Evolutionary conservation across 495 filamentous ascomycete genomes (phyloP), one percentile per base, ranked within the genome.

Genomic region (Podospora australis): DNA sequence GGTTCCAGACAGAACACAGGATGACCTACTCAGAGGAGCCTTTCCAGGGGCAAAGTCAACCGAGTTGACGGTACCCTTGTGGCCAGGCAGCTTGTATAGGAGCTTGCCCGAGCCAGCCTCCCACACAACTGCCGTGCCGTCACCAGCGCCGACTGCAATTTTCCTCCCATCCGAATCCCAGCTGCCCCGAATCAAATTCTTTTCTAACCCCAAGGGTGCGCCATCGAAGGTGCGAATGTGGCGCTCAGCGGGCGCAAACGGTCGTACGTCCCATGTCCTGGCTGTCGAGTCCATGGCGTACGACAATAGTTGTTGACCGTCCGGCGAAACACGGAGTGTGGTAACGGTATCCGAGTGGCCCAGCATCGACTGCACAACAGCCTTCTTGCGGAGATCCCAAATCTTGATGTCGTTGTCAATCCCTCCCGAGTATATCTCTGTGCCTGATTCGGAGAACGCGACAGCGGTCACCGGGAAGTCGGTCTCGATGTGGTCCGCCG

Each of bases 351-450:
- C 92, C 24, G 77, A 83, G 60, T 99, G 92, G 2, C 94, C 92
- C 7, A 85, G 56, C 78, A 99, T 83, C 2, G 86, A 82, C 60
- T 96, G 96, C 7, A 86, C 80, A 1, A 95, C 78, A 0, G 80
- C 80, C 62, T 90, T 88, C 70, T 95, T 96, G 53, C 94, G 82
- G 49, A 96, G 66, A 68, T 99, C 94, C 88, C 91, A 99, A 6
- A 92, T 87, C 60, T 94, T 90, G 62, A 99, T 95, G 48, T 94
- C 89, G 55, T 96, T 95, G 64, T 97, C 92, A 47, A 99, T 96
- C 8, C 90, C 86, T 28, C 92, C 92, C 14, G 85, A 90, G 64
- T 90, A 99, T 6, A 99, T 78, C 68, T 99, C 94, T 62, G 92
- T 96, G 13, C 91, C 92, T 14, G 89, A 88, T 67, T 96, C 90